These are phyloP conservation scores for Polyrhizophydium stewartii DNA, from an alignment of 371 early-diverging fungal genomes.

Conservation along the genomic window DNA sequence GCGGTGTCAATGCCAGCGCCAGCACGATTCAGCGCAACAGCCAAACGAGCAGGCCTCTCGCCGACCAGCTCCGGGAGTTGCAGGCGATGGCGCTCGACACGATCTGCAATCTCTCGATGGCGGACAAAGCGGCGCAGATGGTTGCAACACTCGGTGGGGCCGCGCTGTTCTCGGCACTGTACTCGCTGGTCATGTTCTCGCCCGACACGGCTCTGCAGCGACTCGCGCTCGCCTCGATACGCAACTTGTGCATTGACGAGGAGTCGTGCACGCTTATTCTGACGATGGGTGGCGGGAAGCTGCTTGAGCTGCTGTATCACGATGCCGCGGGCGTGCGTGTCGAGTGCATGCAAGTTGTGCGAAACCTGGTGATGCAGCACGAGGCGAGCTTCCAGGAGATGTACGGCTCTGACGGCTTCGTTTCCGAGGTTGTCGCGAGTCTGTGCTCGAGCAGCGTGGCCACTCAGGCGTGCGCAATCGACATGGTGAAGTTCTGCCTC, in stretches of 20 bases:
- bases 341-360: slow-evolving; percentile 8
- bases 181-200: slow-evolving; percentile 3
- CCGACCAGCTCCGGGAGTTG: no score
- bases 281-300: not conserved
- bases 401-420: slow-evolving; percentile 9
- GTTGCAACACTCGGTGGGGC: slow-evolving; percentile 2
- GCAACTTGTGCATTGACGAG: slow-evolving; percentile 33
- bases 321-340: slow-evolving; percentile 4
- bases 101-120: slow-evolving; percentile 23
- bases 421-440: slow-evolving; percentile 21
- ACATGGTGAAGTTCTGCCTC: slow-evolving; percentile 14
- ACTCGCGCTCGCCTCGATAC: slow-evolving; percentile 9
- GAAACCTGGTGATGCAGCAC: slow-evolving; percentile 24
- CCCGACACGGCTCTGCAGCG: slow-evolving; percentile 3
- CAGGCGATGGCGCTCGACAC: slow-evolving; percentile 6
- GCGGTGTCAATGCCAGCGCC: no score
- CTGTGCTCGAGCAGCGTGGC: slow-evolving; percentile 7
- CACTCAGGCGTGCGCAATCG: slow-evolving; percentile 20
- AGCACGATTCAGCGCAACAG: no score
- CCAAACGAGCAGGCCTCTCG: no score
- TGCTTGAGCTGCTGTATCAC: slow-evolving; percentile 15
- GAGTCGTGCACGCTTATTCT: slow-evolving; percentile 18
- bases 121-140: slow-evolving; percentile 20
- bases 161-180: slow-evolving; percentile 11
- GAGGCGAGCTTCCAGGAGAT: slow-evolving; percentile 5